Evolutionary conservation across 352 stramenopile species (phyloP).

Genomic region (Aphanomyces euteiches): DNA sequence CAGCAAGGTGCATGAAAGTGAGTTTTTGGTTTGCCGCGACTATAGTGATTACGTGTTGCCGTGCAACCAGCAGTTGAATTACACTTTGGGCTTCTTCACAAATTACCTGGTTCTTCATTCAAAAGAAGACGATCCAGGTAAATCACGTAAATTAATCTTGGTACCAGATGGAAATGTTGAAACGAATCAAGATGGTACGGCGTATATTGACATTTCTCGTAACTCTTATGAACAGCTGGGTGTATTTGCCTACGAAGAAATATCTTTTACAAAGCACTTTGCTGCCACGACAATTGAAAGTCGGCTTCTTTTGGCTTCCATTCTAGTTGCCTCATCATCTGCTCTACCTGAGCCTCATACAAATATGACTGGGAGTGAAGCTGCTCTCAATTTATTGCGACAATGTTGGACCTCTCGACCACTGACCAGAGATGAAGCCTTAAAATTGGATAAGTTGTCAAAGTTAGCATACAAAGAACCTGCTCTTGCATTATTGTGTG

Average conservation of each 20-base stretch:
- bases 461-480: constrained; percentile 42
- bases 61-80: neutral
- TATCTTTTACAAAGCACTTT: constrained; percentile 38
- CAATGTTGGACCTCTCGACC: constrained; percentile 40
- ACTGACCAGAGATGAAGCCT: constrained; percentile 36
- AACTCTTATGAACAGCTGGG: neutral
- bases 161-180: neutral
- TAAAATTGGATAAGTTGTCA: constrained; percentile 34
- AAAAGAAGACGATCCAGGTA: neutral
- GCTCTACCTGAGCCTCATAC: constrained; percentile 37
- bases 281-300: constrained; percentile 40
- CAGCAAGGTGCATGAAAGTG: neutral
- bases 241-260: constrained; percentile 37
- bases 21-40: neutral
- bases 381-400: constrained; percentile 42
- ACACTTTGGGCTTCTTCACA: neutral
- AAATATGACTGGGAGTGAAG: constrained; percentile 49
- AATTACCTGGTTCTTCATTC: neutral
- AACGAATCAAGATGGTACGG: neutral
- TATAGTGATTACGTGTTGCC: neutral
- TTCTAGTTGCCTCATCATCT: constrained; percentile 37
- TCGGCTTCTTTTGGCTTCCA: constrained; percentile 34
- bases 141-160: neutral
- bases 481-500: constrained; percentile 40
- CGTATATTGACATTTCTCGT: neutral